A percentile compares a stretch with the other conserved stretches of the same genome.
Evolutionary conservation across 2,329 filamentous ascomycete genomes (phyloP).

Genomic region (Cladorrhinum sp.): DNA sequence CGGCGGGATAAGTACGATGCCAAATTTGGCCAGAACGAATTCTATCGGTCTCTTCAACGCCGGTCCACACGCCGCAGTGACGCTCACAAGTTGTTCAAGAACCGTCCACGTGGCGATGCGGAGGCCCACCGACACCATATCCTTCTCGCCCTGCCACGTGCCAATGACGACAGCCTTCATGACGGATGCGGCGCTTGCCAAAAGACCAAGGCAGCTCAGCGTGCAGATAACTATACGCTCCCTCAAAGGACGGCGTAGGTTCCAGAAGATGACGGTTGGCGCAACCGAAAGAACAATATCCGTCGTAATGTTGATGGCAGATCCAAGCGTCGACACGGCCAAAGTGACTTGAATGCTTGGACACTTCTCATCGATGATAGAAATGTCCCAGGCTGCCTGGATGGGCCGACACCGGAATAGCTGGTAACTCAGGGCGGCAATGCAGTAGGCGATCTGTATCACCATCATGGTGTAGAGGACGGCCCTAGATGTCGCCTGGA

Average conservation of each 20-base stretch:
- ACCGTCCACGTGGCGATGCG: constrained; percentile 21
- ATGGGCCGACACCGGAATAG: constrained; percentile 19
- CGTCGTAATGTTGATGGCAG: constrained; percentile 19
- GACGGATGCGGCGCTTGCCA: constrained; percentile 16
- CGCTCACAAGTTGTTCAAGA: constrained; percentile 19
- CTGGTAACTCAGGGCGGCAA: constrained; percentile 15
- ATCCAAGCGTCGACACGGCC: constrained; percentile 14
- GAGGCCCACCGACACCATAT: constrained; percentile 16
- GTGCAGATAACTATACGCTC: constrained; percentile 23
- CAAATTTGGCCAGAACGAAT: constrained; percentile 12
- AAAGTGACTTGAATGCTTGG: constrained; percentile 5
- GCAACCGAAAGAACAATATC: constrained; percentile 20
- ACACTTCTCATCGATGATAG: background rate
- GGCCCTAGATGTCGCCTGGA: background rate
- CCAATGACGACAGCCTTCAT: constrained; percentile 16
- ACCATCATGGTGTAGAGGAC: constrained; percentile 13
- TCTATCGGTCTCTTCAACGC: constrained; percentile 24
- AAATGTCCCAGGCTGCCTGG: constrained; percentile 17
- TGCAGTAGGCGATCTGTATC: constrained; percentile 12
- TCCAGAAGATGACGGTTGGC: constrained; percentile 21
- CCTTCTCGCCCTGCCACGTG: constrained; percentile 2
- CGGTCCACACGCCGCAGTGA: constrained; percentile 22
- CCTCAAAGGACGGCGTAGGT: constrained; percentile 18
- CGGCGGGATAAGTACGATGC: constrained; percentile 13
- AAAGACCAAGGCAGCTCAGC: constrained; percentile 19